Base-by-base conservation (phyloP, 2,329 filamentous ascomycete species). In the Fusarium humuli region DNA sequence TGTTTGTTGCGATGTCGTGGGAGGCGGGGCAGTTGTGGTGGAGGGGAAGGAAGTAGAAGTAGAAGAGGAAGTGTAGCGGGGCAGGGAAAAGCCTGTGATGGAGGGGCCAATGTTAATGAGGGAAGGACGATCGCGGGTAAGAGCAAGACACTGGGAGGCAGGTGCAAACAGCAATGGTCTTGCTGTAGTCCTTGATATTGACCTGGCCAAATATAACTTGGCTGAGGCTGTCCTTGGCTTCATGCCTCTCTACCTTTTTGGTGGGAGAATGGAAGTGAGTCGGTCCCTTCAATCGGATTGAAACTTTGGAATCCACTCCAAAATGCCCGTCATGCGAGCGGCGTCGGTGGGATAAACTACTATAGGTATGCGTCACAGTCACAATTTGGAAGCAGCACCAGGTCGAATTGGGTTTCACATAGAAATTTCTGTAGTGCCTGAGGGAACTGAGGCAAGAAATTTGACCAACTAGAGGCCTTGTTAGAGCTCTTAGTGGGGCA, bases 11-110 rank as follows among this genome's bases (percentile, higher is more conserved):
- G 59, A 48, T 61, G 20, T 69, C 48, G 65, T 66, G 49, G 55
- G 49, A 64, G 72, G 73, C 74, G 72, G 71, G 72, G 73, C 69
- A 72, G 64, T 66, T 57, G 70, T 60, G 57, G 59, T 52, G 56
- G 42, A 27, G 53, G 53, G 40, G 40, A 49, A 64, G 59, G 52
- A 65, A 34, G 32, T 8, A 34, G 32, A n/a, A 37, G 65, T 47
- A 67, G 60, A 57, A 59, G 62, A 61, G 42, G 70, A 70, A 65
- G 40, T 42, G 59, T 67, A 57, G 72, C 75, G 73, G 65, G 73
- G 64, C 62, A 64, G 73, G 56, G 63, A 71, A 69, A 71, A 66
- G 70, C 54, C 53, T 63, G 64, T 65, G 67, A 67, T 62, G 65
- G 72, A 63, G 71, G 62, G 71, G 71, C 50, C 50, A 49, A 58